phyloP scores from a whole-genome alignment of 441 rosid species.

The Breynia disticha region DNA sequence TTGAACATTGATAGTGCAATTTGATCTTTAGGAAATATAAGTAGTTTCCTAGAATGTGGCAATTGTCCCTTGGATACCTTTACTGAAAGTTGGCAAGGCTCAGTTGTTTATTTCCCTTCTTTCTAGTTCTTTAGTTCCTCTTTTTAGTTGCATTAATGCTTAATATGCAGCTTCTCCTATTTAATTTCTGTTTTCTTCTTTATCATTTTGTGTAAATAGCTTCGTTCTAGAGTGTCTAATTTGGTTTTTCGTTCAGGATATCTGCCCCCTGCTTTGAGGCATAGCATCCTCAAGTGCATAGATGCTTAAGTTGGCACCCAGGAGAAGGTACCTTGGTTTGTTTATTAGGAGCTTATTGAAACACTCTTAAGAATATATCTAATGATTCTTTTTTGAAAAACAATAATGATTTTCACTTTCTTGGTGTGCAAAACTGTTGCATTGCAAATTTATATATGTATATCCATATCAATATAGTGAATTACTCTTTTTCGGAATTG shows the following conservation, averaged over 20 bases:
- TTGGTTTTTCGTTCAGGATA: conserved; percentile 80
- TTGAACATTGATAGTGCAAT: conserved; percentile 18
- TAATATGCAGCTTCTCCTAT: conserved; percentile 6
- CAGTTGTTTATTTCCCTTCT: background rate
- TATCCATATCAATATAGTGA: too few relatives aligned
- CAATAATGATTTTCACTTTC: background rate
- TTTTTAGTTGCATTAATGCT: conserved; percentile 1
- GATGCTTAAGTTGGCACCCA: conserved; percentile 73
- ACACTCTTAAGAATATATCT: conserved; percentile 21
- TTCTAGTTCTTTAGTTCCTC: background rate
- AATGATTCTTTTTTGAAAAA: conserved; percentile 9
- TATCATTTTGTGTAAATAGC: conserved; percentile 4
- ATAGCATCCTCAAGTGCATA: conserved; percentile 56
- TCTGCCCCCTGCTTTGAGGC: conserved; percentile 69
- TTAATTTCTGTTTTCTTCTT: conserved; percentile 4
- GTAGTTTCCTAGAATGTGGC: conserved; percentile 12
- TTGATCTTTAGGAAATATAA: conserved; percentile 20
- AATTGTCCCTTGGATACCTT: conserved; percentile 13
- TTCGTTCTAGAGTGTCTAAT: conserved; percentile 56
- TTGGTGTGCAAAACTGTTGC: background rate
- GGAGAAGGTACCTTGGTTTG: conserved; percentile 99
- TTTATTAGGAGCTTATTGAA: conserved; percentile 44
- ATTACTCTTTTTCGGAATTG: too few relatives aligned
- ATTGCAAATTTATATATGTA: background rate
- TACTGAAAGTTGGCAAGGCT: conserved; percentile 10